A percentile compares a stretch with the other conserved stretches of the same genome.
phyloP scores from a whole-genome alignment of 192 early-diverging fungal genomes.

The Lobosporangium transversale region DNA sequence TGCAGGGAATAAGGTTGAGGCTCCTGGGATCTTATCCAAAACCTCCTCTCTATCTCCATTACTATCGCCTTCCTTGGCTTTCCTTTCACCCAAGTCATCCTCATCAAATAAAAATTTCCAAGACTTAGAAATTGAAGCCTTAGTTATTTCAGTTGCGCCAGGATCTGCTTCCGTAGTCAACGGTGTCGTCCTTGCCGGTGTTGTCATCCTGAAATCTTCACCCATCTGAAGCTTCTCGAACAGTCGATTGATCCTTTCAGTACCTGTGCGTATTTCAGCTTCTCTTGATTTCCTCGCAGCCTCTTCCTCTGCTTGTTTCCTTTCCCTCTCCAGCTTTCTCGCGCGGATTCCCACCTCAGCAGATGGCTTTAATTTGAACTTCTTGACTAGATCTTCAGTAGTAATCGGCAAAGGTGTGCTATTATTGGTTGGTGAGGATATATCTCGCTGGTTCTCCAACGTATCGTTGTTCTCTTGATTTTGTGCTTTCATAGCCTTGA shows the following conservation, averaged over 20 bases:
- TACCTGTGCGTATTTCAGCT: background rate
- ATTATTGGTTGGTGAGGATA: no score
- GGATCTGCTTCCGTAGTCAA: background rate
- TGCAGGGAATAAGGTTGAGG: slow-evolving; percentile 23
- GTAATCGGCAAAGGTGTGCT: no score
- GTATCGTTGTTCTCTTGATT: no score
- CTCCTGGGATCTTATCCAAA: slow-evolving; percentile 41
- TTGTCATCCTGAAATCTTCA: no score
- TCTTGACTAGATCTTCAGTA: slow-evolving; percentile 33
- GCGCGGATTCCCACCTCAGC: slow-evolving; percentile 44
- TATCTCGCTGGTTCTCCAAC: no score
- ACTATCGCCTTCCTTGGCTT: background rate
- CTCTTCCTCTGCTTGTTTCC: slow-evolving; percentile 6
- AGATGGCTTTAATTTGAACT: slow-evolving; percentile 40
- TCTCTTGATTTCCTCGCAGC: slow-evolving; percentile 9
- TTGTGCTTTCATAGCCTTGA: no score
- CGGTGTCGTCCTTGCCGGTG: no score
- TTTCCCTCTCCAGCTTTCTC: slow-evolving; percentile 15
- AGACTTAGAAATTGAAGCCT: slow-evolving; percentile 22
- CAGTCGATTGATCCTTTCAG: slow-evolving; percentile 21
- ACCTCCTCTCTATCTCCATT: slow-evolving; percentile 5
- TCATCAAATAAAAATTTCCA: slow-evolving; percentile 53
- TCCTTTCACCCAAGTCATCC: slow-evolving; percentile 26
- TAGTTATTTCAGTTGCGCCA: background rate
- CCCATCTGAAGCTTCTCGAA: slow-evolving; percentile 34